Percentiles rank a stretch among this genome's conserved stretches.
Evolutionary conservation across 768 basidiomycete species (phyloP).

Genomic region (Podaxis mareebaensis): DNA sequence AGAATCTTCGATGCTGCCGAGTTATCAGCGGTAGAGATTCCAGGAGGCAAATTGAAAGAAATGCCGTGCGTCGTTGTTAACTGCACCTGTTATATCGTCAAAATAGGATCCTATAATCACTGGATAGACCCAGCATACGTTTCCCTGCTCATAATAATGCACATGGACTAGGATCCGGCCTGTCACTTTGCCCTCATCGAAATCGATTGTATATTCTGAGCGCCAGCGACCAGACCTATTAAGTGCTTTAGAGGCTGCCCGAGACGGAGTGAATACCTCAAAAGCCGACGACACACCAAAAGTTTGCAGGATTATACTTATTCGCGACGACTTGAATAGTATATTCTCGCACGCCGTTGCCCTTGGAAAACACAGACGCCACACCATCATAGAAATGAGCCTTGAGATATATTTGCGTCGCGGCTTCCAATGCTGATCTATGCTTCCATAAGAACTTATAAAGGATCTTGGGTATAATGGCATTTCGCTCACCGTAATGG

Average conservation of each 20-base stretch:
- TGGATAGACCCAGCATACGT: slow-evolving; percentile 47
- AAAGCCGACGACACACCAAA: slow-evolving; percentile 58
- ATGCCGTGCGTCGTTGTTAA: slow-evolving; percentile 73
- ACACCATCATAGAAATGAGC: slow-evolving; percentile 87
- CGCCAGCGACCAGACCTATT: slow-evolving; percentile 94
- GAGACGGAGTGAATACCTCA: neutral
- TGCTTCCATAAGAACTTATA: neutral
- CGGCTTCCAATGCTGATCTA: slow-evolving; percentile 71
- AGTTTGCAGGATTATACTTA: slow-evolving; percentile 93
- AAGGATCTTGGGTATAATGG: neutral
- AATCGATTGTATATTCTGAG: slow-evolving; percentile 78
- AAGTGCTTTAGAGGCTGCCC: neutral
- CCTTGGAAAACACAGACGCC: slow-evolving; percentile 65
- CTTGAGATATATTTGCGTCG: slow-evolving; percentile 65
- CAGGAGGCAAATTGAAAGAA: slow-evolving; percentile 62
- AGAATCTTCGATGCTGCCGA: slow-evolving; percentile 70
- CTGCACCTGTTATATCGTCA: slow-evolving; percentile 67
- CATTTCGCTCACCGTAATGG: slow-evolving; percentile 62
- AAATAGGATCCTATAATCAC: neutral
- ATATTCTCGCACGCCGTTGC: slow-evolving; percentile 47
- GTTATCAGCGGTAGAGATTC: slow-evolving; percentile 51
- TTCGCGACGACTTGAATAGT: slow-evolving; percentile 89
- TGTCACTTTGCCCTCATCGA: slow-evolving; percentile 58
- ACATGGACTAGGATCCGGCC: slow-evolving; percentile 82
- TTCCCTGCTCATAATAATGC: slow-evolving; percentile 98